phyloP scores from a whole-genome alignment of 345 rosid species.

The Ceriops decandra region DNA sequence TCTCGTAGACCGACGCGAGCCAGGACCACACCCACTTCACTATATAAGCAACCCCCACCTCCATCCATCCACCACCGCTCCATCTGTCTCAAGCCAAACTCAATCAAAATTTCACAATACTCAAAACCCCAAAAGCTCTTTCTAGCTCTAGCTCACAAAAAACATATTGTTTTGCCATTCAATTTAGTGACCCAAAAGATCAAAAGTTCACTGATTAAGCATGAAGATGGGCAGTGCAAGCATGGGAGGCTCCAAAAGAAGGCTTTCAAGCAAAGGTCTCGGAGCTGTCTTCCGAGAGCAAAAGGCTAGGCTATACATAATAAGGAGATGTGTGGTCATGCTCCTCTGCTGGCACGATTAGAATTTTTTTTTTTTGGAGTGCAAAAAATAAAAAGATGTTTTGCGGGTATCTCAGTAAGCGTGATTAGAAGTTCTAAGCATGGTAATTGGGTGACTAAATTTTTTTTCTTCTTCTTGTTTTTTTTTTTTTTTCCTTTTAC shows the following conservation, averaged over 20 bases:
- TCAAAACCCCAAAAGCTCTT: neutral
- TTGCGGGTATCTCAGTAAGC: too few relatives aligned
- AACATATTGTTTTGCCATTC: neutral
- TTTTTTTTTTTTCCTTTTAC: neutral
- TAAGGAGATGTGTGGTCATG: slow-evolving; percentile 84
- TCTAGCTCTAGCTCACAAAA: too few relatives aligned
- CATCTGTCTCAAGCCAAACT: slow-evolving; percentile 8
- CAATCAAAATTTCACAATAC: slow-evolving; percentile 8
- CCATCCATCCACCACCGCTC: slow-evolving; percentile 13
- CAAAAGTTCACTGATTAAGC: neutral
- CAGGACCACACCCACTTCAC: slow-evolving; percentile 32
- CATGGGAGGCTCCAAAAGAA: slow-evolving; percentile 60
- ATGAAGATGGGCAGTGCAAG: slow-evolving; percentile 56
- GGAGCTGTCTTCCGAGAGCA: slow-evolving; percentile 76
- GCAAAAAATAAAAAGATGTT: neutral
- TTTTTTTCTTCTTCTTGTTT: neutral
- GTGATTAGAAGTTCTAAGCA: neutral
- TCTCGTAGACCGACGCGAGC: slow-evolving; percentile 51
- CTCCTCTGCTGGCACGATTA: slow-evolving; percentile 81
- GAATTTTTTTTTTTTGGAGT: neutral
- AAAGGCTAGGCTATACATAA: slow-evolving; percentile 77
- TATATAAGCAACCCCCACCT: slow-evolving; percentile 32
- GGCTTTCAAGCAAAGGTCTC: slow-evolving; percentile 58
- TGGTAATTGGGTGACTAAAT: too few relatives aligned
- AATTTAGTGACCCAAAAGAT: neutral